These are phyloP conservation scores for Tylopilus intermedius DNA, from an alignment of 768 basidiomycete genomes.

Conservation along the genomic window DNA sequence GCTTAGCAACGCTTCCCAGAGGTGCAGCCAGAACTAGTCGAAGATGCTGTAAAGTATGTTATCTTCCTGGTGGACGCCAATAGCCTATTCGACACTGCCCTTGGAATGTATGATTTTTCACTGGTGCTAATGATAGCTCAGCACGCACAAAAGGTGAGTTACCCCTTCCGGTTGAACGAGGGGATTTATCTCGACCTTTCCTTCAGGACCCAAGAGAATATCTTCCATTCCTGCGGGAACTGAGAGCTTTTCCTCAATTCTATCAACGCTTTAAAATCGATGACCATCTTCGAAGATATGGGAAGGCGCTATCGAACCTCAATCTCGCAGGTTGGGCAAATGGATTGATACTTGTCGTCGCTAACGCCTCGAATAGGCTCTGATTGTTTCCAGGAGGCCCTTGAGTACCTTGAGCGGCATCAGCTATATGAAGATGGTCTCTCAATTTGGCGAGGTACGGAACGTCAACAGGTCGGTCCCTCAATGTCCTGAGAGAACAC, in stretches of 20 bases:
- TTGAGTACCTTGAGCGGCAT: slow-evolving; percentile 74
- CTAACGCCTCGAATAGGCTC: slow-evolving; percentile 41
- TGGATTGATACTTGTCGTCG: background rate
- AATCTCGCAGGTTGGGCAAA: slow-evolving; percentile 56
- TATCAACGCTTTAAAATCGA: slow-evolving; percentile 92
- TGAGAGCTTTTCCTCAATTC: slow-evolving; percentile 65
- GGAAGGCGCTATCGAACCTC: slow-evolving; percentile 71
- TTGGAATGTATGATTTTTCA: slow-evolving; percentile 99
- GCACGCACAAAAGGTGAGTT: slow-evolving; percentile 83
- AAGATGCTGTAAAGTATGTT: slow-evolving; percentile 97
- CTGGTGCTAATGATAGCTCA: slow-evolving; percentile 95
- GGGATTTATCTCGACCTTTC: slow-evolving; percentile 1
- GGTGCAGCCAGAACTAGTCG: slow-evolving; percentile 68
- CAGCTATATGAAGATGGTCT: slow-evolving; percentile 72
- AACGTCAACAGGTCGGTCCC: slow-evolving; percentile 53
- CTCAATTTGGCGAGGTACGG: slow-evolving; percentile 64
- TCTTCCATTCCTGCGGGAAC: slow-evolving; percentile 89
- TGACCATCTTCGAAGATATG: slow-evolving; percentile 77
- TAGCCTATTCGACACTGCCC: slow-evolving; percentile 84
- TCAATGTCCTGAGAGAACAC: background rate
- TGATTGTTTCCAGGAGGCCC: slow-evolving; percentile 72
- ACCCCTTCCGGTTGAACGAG: background rate
- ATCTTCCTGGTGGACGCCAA: slow-evolving; percentile 97
- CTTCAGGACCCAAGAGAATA: slow-evolving; percentile 95
- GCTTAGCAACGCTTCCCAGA: slow-evolving; percentile 6